Evolutionary conservation across 352 stramenopile species (phyloP), one percentile per base, ranked within the genome.

Genomic region (Pythium vanterpoolii): DNA sequence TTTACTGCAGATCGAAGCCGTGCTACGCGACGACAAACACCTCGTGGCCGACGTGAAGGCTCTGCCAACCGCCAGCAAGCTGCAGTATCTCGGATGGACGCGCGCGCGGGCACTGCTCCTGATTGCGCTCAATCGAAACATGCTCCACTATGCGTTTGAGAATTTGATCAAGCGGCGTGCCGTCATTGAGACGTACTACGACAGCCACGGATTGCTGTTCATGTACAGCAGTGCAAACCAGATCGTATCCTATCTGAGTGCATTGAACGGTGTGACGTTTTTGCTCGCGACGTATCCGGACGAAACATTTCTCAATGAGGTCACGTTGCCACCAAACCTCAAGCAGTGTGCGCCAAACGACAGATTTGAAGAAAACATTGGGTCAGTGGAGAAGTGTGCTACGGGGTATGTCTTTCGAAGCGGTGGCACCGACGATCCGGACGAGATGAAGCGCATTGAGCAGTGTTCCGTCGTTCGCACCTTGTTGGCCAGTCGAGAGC

Each of bases 121-220:
- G 18, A 43, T 84, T 39, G 79, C 81, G n/a, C 64, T 93, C 43
- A 93, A 88, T 46, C 87, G 83, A 55, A 77, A 78, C 31, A 77
- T 93, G 30, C 72, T 93, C 9, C 83, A 89, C 33, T 77, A 77
- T 27, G 83, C 79, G 1, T 81, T 93, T 26, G 83, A 93, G 71
- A 93, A 93, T 44, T 42, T 93, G 43, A 82, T 57, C 56, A 93
- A 93, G 61, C 63, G 83, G 19, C 73, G 79, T 16, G 48, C 64
- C 26, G 27, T 88, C 1, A 68, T 91, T 26, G 81, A 89, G 26
- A 79, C 65, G 26, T 91, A 80, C 49, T 93, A 89, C 61, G 65
- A 87, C 18, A 58, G 63, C 1, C 71, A 71, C 30, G 81, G 79
- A 13, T 49, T 91, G 34, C 47, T 93, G 21, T 89, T 75, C 56